Percentiles rank a stretch among this genome's conserved stretches.
Evolutionary conservation across 2,329 filamentous ascomycete species (phyloP).

Genomic region (Penicillium concentricum): DNA sequence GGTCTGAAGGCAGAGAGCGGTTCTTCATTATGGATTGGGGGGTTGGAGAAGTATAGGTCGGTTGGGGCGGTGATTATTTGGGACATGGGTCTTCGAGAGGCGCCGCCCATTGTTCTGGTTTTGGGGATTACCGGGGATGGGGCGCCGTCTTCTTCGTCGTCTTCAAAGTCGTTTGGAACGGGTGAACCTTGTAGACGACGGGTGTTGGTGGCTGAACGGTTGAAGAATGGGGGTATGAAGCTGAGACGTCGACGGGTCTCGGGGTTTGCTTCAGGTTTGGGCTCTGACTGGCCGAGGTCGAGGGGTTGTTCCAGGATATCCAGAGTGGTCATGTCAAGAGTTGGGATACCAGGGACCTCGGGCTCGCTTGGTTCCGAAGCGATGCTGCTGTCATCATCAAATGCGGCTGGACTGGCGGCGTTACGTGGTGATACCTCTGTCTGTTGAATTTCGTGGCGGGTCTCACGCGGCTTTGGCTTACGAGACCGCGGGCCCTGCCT

Average conservation of each 20-base stretch:
- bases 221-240: conserved; percentile 39
- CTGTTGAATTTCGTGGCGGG: conserved; percentile 3
- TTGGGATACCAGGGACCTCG: conserved; percentile 28
- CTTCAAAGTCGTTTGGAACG: conserved; percentile 21
- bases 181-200: conserved; percentile 29
- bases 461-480: conserved; percentile 12
- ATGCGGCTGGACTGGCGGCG: conserved; percentile 24
- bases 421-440: conserved; percentile 5
- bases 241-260: conserved; percentile 35
- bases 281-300: conserved; percentile 14
- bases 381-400: conserved; percentile 29
- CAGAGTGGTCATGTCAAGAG: conserved; percentile 32
- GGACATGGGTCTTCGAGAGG: conserved; percentile 12
- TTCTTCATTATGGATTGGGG: conserved; percentile 14
- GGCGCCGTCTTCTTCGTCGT: conserved; percentile 31
- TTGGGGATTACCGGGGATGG: conserved; percentile 38
- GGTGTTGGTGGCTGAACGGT: conserved; percentile 23
- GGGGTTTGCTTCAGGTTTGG: conserved; percentile 16
- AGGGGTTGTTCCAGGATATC: conserved; percentile 27
- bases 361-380: conserved; percentile 26
- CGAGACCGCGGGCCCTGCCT: conserved; percentile 24
- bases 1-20: conserved; percentile 5
- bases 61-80: conserved; percentile 15
- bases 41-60: conserved; percentile 16
- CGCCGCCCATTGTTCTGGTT: conserved; percentile 20